Evolutionary conservation across 2,329 filamentous ascomycete species (phyloP).

Genomic region (Fusarium miscanthi): DNA sequence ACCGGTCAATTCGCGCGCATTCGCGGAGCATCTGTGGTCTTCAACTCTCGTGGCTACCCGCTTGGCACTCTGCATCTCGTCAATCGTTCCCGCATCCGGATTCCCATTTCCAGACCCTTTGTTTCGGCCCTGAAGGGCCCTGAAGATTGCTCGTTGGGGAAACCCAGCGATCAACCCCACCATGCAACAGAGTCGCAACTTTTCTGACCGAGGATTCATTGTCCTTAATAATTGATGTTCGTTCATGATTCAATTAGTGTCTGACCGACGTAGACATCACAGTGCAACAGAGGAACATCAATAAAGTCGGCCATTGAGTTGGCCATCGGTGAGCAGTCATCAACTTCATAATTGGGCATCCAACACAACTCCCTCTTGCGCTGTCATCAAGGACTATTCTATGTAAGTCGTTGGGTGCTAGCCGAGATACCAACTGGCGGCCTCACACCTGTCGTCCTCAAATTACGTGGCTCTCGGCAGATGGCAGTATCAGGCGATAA

Average conservation of each 20-base stretch:
- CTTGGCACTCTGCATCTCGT: conserved; percentile 42
- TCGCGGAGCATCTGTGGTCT: conserved; percentile 1
- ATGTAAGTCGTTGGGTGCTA: conserved; percentile 1
- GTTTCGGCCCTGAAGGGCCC: conserved; percentile 32
- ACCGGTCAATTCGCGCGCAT: background rate
- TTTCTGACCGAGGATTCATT: conserved; percentile 6
- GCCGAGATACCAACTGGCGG: conserved; percentile 12
- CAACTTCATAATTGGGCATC: background rate
- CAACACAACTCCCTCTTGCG: background rate
- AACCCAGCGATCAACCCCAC: conserved; percentile 21
- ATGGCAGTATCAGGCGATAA: background rate
- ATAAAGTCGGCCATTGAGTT: background rate
- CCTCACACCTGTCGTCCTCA: conserved; percentile 6
- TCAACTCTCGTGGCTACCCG: conserved; percentile 25
- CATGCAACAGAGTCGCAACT: background rate
- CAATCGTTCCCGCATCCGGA: conserved; percentile 45
- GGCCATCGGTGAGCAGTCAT: background rate
- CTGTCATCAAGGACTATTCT: conserved; percentile 1
- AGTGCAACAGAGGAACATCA: background rate
- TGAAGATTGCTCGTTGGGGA: conserved; percentile 25
- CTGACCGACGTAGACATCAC: background rate
- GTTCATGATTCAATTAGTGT: background rate
- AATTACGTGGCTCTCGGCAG: background rate
- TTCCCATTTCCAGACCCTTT: conserved; percentile 40
- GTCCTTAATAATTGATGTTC: background rate